phyloP scores from a whole-genome alignment of 306 rosid genomes.

The Prunus persica region DNA sequence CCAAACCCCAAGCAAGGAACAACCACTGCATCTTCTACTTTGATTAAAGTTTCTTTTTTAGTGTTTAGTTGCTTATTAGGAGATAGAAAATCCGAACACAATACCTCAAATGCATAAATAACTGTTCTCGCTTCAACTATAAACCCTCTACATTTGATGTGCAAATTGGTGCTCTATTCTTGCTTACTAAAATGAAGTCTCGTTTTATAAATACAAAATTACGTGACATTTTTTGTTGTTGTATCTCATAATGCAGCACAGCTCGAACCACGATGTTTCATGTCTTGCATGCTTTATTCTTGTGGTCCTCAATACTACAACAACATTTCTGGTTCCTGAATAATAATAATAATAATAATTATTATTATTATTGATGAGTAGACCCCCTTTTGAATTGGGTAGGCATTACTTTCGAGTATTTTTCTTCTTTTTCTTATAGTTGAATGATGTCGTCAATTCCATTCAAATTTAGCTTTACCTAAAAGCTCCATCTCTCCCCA shows the following conservation, averaged over 20 bases:
- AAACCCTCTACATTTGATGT: too few species aligned
- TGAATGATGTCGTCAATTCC: slow-evolving; percentile 5
- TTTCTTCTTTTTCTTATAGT: background rate
- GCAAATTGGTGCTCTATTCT: too few species aligned
- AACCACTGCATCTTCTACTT: background rate
- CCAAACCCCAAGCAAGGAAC: background rate
- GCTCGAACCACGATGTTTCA: slow-evolving; percentile 10
- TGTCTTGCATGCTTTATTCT: background rate
- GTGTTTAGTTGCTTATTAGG: background rate
- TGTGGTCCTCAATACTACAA: background rate
- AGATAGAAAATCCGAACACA: too few species aligned
- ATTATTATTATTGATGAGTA: background rate
- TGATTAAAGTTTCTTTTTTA: too few species aligned
- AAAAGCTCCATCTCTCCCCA: slow-evolving; percentile 7
- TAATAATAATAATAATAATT: slow-evolving; percentile 1
- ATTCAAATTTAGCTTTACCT: slow-evolving; percentile 19
- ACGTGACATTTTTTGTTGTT: background rate
- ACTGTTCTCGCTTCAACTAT: too few species aligned
- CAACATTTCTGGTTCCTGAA: slow-evolving; percentile 4
- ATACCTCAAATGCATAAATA: too few species aligned
- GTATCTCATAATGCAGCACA: background rate
- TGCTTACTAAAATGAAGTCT: too few species aligned
- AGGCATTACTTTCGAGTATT: background rate
- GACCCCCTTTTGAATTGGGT: slow-evolving; percentile 5
- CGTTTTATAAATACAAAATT: background rate